These are phyloP conservation scores for Pyrenochaeta sp. DNA, from an alignment of 2,329 filamentous ascomycete species.

Conservation along the genomic window DNA sequence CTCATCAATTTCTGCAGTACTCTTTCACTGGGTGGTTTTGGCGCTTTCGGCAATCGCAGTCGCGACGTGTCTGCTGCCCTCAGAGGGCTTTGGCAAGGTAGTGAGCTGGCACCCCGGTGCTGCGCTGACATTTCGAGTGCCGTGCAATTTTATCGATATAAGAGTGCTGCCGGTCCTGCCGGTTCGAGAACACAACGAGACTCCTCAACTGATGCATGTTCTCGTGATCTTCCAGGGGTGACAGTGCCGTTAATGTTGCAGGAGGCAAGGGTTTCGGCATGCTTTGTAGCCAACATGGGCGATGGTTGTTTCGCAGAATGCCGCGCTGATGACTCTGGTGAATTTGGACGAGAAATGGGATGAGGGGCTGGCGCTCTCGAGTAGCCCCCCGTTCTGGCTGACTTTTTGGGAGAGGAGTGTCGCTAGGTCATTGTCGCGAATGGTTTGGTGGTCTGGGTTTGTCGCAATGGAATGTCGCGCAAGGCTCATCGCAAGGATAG, in stretches of 20 bases:
- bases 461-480: conserved; percentile 10
- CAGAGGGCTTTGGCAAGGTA: conserved; percentile 5
- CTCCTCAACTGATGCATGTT: not conserved
- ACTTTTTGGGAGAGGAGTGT: conserved; percentile 4
- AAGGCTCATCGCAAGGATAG: conserved; percentile 5
- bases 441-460: conserved; percentile 5
- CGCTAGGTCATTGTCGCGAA: conserved; percentile 16
- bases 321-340: not conserved
- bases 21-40: conserved; percentile 16
- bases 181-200: not conserved
- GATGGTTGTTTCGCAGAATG: not conserved
- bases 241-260: not conserved
- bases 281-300: not conserved
- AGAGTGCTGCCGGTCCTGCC: not conserved
- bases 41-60: conserved; percentile 22
- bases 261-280: not conserved
- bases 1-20: conserved; percentile 11
- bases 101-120: conserved; percentile 5
- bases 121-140: conserved; percentile 1
- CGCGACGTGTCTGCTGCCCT: conserved; percentile 6
- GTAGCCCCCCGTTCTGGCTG: conserved; percentile 2
- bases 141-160: conserved; percentile 1
- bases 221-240: not conserved
- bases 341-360: not conserved
- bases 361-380: conserved; percentile 18